Evolutionary conservation across 805 yeast genomes (phyloP).

Genomic region (Metschnikowia colocasiae): DNA sequence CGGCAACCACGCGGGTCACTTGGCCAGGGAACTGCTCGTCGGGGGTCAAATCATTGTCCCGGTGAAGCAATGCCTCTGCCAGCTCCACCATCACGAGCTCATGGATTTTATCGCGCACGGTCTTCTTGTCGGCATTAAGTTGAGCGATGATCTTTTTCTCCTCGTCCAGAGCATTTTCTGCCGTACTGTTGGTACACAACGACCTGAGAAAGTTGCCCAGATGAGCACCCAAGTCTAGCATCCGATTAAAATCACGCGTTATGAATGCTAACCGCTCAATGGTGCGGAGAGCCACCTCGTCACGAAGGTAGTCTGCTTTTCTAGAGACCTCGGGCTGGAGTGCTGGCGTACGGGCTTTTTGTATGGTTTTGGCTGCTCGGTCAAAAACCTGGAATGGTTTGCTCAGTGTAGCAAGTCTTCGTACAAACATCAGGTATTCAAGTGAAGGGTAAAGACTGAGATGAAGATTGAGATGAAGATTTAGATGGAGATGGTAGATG

Average conservation of each 20-base stretch:
- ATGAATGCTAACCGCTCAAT: conserved; percentile 74
- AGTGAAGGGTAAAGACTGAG: neutral
- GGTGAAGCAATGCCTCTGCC: conserved; percentile 46
- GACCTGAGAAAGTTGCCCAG: conserved; percentile 58
- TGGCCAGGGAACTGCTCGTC: conserved; percentile 42
- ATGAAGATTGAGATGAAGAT: neutral
- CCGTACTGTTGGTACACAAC: conserved; percentile 26
- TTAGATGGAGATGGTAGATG: neutral
- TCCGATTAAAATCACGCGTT: conserved; percentile 54
- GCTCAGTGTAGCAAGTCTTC: conserved; percentile 12
- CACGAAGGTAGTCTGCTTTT: conserved; percentile 66
- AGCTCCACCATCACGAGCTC: conserved; percentile 67
- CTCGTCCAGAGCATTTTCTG: conserved; percentile 24
- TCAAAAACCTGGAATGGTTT: conserved; percentile 50
- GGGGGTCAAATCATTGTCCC: conserved; percentile 44
- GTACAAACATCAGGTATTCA: neutral
- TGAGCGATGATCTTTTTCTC: conserved; percentile 39
- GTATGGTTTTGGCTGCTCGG: conserved; percentile 56
- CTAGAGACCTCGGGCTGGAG: conserved; percentile 44
- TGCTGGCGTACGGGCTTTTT: conserved; percentile 50
- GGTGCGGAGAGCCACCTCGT: conserved; percentile 69
- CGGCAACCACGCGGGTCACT: conserved; percentile 52
- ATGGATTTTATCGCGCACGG: conserved; percentile 51
- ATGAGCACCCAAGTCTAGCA: conserved; percentile 72
- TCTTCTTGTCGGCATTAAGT: conserved; percentile 48